Percentiles rank a stretch among this genome's conserved stretches.
These are phyloP conservation scores for Fragilaria radians DNA, from an alignment of 108 stramenopile genomes.

Conservation along the genomic window DNA sequence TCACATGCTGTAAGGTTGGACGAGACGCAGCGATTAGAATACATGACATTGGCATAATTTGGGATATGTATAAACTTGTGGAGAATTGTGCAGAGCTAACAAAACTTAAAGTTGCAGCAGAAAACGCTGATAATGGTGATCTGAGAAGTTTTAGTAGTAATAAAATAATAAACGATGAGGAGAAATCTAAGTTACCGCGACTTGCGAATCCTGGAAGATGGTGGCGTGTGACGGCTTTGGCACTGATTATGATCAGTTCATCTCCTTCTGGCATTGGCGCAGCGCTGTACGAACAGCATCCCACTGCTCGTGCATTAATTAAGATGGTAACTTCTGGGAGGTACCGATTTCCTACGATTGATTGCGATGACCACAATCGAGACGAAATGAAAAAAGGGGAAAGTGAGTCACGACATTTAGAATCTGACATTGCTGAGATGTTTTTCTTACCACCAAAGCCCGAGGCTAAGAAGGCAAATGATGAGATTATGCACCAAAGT, in stretches of 20 bases:
- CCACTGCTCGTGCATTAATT: conserved; percentile 57
- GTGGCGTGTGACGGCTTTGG: conserved; percentile 68
- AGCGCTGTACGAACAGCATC: conserved; percentile 45
- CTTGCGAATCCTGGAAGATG: conserved; percentile 58
- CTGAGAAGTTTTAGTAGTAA: background rate
- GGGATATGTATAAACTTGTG: conserved; percentile 50
- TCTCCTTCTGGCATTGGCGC: conserved; percentile 35
- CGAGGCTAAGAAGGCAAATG: background rate
- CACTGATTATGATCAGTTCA: conserved; percentile 47
- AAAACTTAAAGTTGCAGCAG: too few species aligned
- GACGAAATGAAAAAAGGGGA: conserved; percentile 50
- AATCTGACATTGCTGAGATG: conserved; percentile 47
- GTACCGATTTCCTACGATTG: conserved; percentile 74
- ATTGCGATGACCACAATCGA: conserved; percentile 50
- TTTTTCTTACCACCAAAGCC: conserved; percentile 35
- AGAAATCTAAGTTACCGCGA: too few species aligned
- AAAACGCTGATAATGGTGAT: background rate
- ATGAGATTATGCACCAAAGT: background rate
- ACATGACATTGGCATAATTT: conserved; percentile 24
- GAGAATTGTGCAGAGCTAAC: conserved; percentile 52
- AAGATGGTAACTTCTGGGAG: conserved; percentile 68
- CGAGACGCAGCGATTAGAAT: conserved; percentile 11
- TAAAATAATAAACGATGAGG: background rate
- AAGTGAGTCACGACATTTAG: conserved; percentile 39
- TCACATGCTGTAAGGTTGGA: conserved; percentile 30